phyloP scores from a whole-genome alignment of 768 basidiomycete species.

The Tephrocybe sp. region DNA sequence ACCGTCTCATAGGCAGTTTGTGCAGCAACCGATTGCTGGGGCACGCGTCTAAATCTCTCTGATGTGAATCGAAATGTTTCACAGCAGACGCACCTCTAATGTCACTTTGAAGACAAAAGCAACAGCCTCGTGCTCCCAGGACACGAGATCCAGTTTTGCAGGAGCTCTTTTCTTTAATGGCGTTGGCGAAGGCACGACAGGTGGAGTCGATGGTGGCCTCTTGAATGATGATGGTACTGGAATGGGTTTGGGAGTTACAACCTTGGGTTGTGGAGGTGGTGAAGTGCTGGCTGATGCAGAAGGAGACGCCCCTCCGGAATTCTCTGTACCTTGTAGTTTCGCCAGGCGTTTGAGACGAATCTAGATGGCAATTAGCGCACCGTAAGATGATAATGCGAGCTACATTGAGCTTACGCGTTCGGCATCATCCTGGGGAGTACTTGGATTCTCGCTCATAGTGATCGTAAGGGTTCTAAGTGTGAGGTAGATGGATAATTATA shows the following conservation, averaged over 20 bases:
- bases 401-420: conserved; percentile 56
- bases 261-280: conserved; percentile 23
- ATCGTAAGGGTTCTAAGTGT: not conserved
- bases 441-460: conserved; percentile 38
- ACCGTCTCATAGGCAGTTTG: conserved; percentile 63
- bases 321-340: conserved; percentile 58
- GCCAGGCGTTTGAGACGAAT: conserved; percentile 92
- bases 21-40: conserved; percentile 22
- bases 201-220: conserved; percentile 25
- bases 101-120: conserved; percentile 73
- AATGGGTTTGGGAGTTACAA: conserved; percentile 35
- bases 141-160: conserved; percentile 48
- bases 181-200: conserved; percentile 29
- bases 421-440: conserved; percentile 71
- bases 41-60: not conserved
- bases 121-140: conserved; percentile 77
- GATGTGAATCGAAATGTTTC: no score
- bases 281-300: conserved; percentile 31
- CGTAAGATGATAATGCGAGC: not conserved
- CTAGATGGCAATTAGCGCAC: conserved; percentile 36
- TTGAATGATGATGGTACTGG: conserved; percentile 30
- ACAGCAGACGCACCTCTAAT: conserved; percentile 73
- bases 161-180: conserved; percentile 50
- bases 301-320: conserved; percentile 32
- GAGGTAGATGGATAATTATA: conserved; percentile 2